Evolutionary conservation across 1,139 yeast genomes (phyloP).

Genomic region (Blastobotrys buckinghamii): DNA sequence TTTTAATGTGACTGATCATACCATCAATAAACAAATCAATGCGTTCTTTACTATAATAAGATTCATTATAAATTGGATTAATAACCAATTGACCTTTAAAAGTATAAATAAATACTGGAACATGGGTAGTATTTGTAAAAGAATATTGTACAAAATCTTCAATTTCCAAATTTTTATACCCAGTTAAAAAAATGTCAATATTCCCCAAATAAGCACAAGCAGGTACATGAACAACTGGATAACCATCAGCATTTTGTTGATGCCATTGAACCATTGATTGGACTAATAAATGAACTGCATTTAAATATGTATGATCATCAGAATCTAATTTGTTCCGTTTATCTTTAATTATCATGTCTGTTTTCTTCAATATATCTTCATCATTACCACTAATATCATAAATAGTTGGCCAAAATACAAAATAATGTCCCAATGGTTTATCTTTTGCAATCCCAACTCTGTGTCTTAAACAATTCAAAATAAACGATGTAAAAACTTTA

Average conservation of each 20-base stretch:
- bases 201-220: neutral
- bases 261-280: slow-evolving; percentile 1
- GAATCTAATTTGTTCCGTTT: neutral
- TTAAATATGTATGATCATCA: neutral
- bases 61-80: slow-evolving; percentile 4
- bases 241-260: neutral
- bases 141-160: slow-evolving; percentile 4
- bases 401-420: slow-evolving; percentile 12
- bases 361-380: neutral
- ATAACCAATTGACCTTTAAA: slow-evolving; percentile 2
- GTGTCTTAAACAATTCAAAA: slow-evolving; percentile 1
- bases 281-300: neutral
- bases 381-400: neutral
- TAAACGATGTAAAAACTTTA: neutral
- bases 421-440: slow-evolving; percentile 10
- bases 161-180: neutral
- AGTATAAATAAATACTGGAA: slow-evolving; percentile 8
- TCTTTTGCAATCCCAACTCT: neutral
- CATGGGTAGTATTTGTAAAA: slow-evolving; percentile 7
- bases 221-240: neutral
- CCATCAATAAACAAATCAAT: neutral
- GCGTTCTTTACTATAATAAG: slow-evolving; percentile 1
- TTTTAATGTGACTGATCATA: neutral
- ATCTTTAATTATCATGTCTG: neutral
- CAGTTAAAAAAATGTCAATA: neutral